A percentile compares a stretch with the other conserved stretches of the same genome.
Conservation (phyloP, 768 basidiomycete species). For the Tulasnella sp. region DNA sequence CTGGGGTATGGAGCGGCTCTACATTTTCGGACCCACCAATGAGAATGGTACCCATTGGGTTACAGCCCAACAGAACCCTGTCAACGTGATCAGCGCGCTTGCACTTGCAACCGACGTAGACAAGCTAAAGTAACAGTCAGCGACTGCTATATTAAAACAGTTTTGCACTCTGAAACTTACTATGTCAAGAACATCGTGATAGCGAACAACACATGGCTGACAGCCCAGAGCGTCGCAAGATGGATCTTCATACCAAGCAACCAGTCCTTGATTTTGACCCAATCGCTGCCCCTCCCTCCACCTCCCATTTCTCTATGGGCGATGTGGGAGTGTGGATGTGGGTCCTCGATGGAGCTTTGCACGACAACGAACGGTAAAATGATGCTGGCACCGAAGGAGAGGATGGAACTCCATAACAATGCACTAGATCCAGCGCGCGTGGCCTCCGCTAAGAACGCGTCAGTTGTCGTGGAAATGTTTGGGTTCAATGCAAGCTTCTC, state of each 20-base stretch:
- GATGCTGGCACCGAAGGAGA: conserved; percentile 58
- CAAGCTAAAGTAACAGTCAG: conserved; percentile 39
- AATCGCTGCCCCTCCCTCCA: not conserved
- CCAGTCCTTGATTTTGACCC: conserved; percentile 24
- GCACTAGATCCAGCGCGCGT: conserved; percentile 79
- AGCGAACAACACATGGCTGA: conserved; percentile 64
- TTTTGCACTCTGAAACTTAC: conserved; percentile 38
- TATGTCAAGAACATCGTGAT: conserved; percentile 71
- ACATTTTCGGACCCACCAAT: conserved; percentile 42
- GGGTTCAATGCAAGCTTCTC: conserved; percentile 6
- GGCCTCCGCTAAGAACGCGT: conserved; percentile 41
- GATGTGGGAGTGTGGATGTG: not conserved
- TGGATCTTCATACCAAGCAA: conserved; percentile 30
- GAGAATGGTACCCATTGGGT: conserved; percentile 91
- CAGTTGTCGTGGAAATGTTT: not conserved
- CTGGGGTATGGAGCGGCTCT: not conserved
- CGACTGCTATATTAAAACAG: not conserved
- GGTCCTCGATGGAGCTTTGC: conserved; percentile 20
- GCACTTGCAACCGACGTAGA: conserved; percentile 59
- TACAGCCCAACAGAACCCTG: conserved; percentile 90
- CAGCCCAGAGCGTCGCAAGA: conserved; percentile 65
- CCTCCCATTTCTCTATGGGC: not conserved
- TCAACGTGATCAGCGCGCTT: conserved; percentile 61
- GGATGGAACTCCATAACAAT: conserved; percentile 62
- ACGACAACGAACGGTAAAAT: conserved; percentile 52